Evolutionary conservation across 176 grass and related monocot genomes (phyloP), one percentile per base, ranked within the genome.

Genomic region (Avena eriantha): DNA sequence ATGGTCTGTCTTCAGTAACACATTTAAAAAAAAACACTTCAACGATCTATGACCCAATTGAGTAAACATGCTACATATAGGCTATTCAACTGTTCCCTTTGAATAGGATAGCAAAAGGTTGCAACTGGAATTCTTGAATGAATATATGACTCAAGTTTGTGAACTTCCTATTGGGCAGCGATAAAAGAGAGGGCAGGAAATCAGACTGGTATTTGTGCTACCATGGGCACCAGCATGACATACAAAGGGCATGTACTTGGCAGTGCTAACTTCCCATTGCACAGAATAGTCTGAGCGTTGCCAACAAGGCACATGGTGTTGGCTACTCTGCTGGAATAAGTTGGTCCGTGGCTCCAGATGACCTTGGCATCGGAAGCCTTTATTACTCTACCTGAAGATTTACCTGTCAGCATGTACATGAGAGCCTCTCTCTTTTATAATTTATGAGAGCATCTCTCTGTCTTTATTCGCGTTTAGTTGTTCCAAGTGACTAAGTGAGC

Each of bases 401-500:
- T 31, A 50, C 19, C 18, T 75, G 45, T 33, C 11, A 59, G 41
- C 56, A 13, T 76, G 23, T 63, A 26, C 24, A 46, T 22, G 69
- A 63, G 10, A 23, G 41, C 82, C 71, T 64, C 71, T 58, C 19
- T 48, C 73, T 19, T 76, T 6, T 76, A 1, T 54, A 76, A 53
- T 54, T 76, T 33, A 19, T 33, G 4, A 54, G 26, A 33, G 24
- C 73, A 76, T 54, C 26, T 76, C 29, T 76, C 21, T 71, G 4
- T 43, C 21, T 80, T 86, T 49, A 60, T 22, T 23, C 46, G 5
- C 78, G 35, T 47, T 31, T 13, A 57, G 15, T 78, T 61, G 3
- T 83, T 83, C 53, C 24, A 60, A 78, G 58, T 36, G 60, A 78
- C 53, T 18, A 60, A 78, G 58, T 36, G 60, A 78, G 68, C 49